Evolutionary conservation across 305 asterid genomes (phyloP), one percentile per base, ranked within the genome.

Genomic region (Stenogyne calaminthoides): DNA sequence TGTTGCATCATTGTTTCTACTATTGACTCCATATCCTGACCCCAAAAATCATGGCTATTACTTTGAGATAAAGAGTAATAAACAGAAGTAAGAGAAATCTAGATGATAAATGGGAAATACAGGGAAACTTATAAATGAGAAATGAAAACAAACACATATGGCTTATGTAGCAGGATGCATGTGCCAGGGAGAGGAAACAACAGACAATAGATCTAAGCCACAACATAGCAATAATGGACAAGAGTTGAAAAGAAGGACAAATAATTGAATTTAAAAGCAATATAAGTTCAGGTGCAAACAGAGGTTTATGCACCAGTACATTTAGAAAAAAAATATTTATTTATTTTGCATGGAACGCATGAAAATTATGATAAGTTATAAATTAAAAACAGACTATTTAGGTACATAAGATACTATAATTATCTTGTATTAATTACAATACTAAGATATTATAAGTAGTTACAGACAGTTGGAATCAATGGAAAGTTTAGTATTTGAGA

Each of bases 1-100:
- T 95, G 98, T 40, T 90, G 98, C 99, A 95, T 95, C 97, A 95
- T 90, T 54, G 96, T 91, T 88, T 95, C 98, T 42, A 92, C 95
- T 18, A 95, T 85, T n/a, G 99, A 92, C 64, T 89, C 96, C 97
- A 95, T 89, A 82, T 89, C 98, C 98, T 92, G 79, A 44, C 66
- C 61, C 57, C 60, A 36, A 61, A 52, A 29, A 40, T 63, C 29
- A 16, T 44, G 52, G 61, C 6, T n/a, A 46, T 57, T 39, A 52
- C 61, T 49, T 32, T 58, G 22, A 59, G 36, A n/a, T 64, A 69
- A 32, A 32, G 55, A 18, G 71, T 7, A 60, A 14, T 11, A 59
- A 47, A 46, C 37, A 39, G 3, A 64, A 5, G 44, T 16, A 56
- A 29, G 12, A 51, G 32, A 52, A 44, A 37, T 3, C 2, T 14